Evolutionary conservation across 805 yeast genomes (phyloP).

Genomic region (Sugiyamaella chiloensis): DNA sequence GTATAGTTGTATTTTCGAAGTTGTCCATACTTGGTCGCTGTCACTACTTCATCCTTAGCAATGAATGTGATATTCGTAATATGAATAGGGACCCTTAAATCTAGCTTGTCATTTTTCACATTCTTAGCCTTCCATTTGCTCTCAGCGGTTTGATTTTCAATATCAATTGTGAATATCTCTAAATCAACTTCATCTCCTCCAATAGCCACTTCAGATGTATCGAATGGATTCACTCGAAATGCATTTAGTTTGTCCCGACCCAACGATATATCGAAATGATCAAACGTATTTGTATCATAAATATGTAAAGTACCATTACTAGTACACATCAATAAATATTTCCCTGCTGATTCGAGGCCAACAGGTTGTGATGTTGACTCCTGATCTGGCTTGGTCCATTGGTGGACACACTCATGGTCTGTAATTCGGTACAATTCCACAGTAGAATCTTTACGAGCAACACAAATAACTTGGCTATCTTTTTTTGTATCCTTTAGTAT

Average conservation of each 20-base stretch:
- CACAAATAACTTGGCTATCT: conserved; percentile 10
- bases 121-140: conserved; percentile 69
- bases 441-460: conserved; percentile 20
- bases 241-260: conserved; percentile 14
- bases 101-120: conserved; percentile 75
- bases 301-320: conserved; percentile 32
- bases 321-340: conserved; percentile 30
- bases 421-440: conserved; percentile 22
- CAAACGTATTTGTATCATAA: conserved; percentile 17
- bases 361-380: conserved; percentile 14
- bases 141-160: conserved; percentile 29
- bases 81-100: conserved; percentile 81
- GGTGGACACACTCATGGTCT: conserved; percentile 19
- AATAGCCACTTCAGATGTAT: conserved; percentile 54
- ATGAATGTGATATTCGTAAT: conserved; percentile 55
- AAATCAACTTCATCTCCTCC: conserved; percentile 87
- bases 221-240: conserved; percentile 8
- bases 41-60: conserved; percentile 41
- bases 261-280: conserved; percentile 29
- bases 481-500: not conserved
- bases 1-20: conserved; percentile 68
- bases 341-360: conserved; percentile 21
- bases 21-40: conserved; percentile 74
- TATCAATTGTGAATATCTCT: conserved; percentile 39
- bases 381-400: conserved; percentile 5